These are phyloP conservation scores for Diplogelasinospora grovesii DNA, from an alignment of 495 filamentous ascomycete species.

Conservation along the genomic window DNA sequence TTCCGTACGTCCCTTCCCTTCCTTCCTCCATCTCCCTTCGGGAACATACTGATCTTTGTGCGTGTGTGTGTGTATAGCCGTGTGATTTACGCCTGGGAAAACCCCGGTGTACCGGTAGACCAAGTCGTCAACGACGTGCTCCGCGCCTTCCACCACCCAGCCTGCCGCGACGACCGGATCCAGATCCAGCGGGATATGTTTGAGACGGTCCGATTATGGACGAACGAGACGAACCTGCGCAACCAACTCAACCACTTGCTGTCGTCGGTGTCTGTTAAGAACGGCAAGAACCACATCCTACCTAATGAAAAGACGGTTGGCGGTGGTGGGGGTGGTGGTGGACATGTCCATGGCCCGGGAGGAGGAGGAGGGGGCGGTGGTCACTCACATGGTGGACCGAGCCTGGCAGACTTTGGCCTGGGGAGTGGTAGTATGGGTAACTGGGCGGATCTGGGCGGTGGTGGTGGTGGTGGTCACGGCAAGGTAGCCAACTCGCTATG, in stretches of 20 bases:
- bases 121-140: constrained; percentile 73
- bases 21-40: not conserved
- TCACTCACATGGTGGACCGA: constrained; percentile 17
- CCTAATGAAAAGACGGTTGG: too few relatives aligned
- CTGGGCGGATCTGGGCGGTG: too few relatives aligned
- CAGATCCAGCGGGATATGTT: constrained; percentile 87
- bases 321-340: not conserved
- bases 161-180: constrained; percentile 58
- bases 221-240: constrained; percentile 54
- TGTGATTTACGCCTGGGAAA: constrained; percentile 84
- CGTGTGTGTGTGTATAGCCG: constrained; percentile 48
- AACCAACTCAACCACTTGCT: constrained; percentile 63
- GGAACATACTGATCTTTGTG: constrained; percentile 3
- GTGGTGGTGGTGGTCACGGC: constrained; percentile 41
- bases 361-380: constrained; percentile 33
- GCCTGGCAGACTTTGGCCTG: too few relatives aligned
- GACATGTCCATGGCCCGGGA: constrained; percentile 15
- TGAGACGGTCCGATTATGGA: constrained; percentile 71
- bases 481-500: constrained; percentile 44
- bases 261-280: constrained; percentile 70
- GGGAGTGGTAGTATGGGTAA: too few relatives aligned
- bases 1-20: constrained; percentile 48
- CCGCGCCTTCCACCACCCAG: constrained; percentile 84
- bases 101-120: constrained; percentile 68
- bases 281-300: constrained; percentile 66